Conservation (phyloP, 352 stramenopile genomes). For the Thraustotheca clavata region DNA sequence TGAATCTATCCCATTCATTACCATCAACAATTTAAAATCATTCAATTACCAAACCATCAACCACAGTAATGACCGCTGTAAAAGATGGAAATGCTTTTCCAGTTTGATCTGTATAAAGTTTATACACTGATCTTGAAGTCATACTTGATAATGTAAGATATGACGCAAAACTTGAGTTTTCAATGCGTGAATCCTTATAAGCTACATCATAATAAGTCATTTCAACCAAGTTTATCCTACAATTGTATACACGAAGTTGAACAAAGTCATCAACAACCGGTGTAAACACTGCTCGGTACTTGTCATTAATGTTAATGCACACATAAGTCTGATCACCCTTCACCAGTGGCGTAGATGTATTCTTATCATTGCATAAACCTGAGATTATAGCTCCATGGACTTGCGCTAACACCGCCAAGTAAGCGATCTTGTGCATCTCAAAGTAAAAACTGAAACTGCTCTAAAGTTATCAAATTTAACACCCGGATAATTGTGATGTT, state of each 20-base stretch:
- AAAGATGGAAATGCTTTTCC: slow-evolving; percentile 56
- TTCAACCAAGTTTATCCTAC: slow-evolving; percentile 30
- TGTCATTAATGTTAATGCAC: slow-evolving; percentile 70
- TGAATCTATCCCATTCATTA: slow-evolving; percentile 30
- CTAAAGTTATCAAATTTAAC: too few species aligned
- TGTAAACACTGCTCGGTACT: slow-evolving; percentile 66
- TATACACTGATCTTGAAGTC: slow-evolving; percentile 56
- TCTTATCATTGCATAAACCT: slow-evolving; percentile 13
- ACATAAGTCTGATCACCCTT: slow-evolving; percentile 61
- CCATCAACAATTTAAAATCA: background rate
- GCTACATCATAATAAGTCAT: slow-evolving; percentile 26
- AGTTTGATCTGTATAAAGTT: slow-evolving; percentile 46
- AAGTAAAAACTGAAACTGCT: too few species aligned
- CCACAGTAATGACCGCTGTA: slow-evolving; percentile 72
- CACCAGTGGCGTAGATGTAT: slow-evolving; percentile 29
- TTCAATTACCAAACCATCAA: slow-evolving; percentile 42
- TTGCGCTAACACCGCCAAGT: too few species aligned
- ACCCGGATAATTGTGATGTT: too few species aligned
- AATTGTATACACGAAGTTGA: slow-evolving; percentile 59
- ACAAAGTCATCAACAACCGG: slow-evolving; percentile 69
- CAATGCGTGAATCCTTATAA: slow-evolving; percentile 60
- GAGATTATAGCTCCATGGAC: background rate
- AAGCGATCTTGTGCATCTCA: too few species aligned
- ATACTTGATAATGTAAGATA: slow-evolving; percentile 66
- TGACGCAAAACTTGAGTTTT: slow-evolving; percentile 32